A percentile compares a stretch with the other conserved stretches of the same genome.
Conservation (phyloP, 1,139 yeast genomes). For the Nematodospora anomalae region DNA sequence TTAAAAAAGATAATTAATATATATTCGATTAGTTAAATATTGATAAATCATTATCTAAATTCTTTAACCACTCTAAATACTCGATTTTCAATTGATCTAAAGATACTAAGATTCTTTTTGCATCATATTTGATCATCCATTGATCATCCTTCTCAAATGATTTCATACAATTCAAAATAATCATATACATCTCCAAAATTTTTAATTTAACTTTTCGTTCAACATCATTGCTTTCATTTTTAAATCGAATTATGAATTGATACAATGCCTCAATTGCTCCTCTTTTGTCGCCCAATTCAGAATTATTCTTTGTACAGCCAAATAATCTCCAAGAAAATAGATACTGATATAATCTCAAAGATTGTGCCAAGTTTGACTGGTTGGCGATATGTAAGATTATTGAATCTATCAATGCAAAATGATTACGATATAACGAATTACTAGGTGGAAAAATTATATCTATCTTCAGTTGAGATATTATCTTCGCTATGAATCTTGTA, state of each 20-base stretch:
- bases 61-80: constrained; percentile 37
- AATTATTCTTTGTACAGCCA: constrained; percentile 19
- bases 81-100: constrained; percentile 34
- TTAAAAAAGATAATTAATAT: constrained; percentile 22
- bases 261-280: constrained; percentile 60
- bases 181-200: constrained; percentile 44
- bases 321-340: constrained; percentile 55
- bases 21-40: constrained; percentile 7
- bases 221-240: constrained; percentile 22
- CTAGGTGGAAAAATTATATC: constrained; percentile 25
- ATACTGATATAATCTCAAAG: constrained; percentile 52
- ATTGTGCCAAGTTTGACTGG: constrained; percentile 31
- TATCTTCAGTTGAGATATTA: constrained; percentile 24
- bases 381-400: constrained; percentile 42
- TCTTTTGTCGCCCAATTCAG: constrained; percentile 40
- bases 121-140: constrained; percentile 48
- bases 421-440: constrained; percentile 21
- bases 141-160: constrained; percentile 51
- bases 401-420: constrained; percentile 38
- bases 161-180: constrained; percentile 50
- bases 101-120: constrained; percentile 26
- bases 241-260: constrained; percentile 47
- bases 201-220: constrained; percentile 36
- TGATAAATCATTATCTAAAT: constrained; percentile 26
- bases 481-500: constrained; percentile 25